Base-by-base conservation (phyloP, 768 basidiomycete species). In the Boletus rufocinnamomeus region DNA sequence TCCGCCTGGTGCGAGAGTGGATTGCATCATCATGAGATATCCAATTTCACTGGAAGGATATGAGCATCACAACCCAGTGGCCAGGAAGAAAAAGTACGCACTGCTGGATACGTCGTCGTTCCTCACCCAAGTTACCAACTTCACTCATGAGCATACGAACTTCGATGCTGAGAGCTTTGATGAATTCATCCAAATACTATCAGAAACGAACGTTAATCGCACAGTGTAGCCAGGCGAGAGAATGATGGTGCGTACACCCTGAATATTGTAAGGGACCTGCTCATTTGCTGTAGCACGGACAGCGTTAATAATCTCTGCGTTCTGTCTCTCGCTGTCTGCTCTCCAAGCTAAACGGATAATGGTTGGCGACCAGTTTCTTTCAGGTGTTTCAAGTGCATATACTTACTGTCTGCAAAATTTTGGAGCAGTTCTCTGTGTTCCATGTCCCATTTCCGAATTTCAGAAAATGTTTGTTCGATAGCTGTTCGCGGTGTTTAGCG, bases 161-260 rank as follows among this genome's bases (percentile, higher is more conserved):
- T 77, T 93, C 91, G 14, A 80, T 76, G 2, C 88, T 85, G 48
- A 92, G 72, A 6, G 88, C 83, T 71, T 84, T 87, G 70, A 86
- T 91, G 74, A 93, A 92, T 56, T 92, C 89, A 61, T 92, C 85
- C 21, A 92, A 79, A 69, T 91, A 92, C 87, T 89, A 50, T 37
- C 14, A 23, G 23, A 37, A 25, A 28, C 3, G 2, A 21, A 30
- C 8, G 41, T 57, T 44, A 27, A 37, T 45, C 21, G 23, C 17
- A 37, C 28, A 60, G 57, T 27, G 9, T 17, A 34, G 2, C 25
- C 63, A 46, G 11, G 52, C 34, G 25, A 59, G 14, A 11, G 27
- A 8, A 27, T n/a, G 16, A 17, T 27, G 17, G 19, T 40, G 73
- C 86, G 50, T 75, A 92, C 91, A 21, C 82, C 82, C 76, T 89